Conservation (phyloP, 2,329 filamentous ascomycete genomes). For the Colletotrichum sp. region DNA sequence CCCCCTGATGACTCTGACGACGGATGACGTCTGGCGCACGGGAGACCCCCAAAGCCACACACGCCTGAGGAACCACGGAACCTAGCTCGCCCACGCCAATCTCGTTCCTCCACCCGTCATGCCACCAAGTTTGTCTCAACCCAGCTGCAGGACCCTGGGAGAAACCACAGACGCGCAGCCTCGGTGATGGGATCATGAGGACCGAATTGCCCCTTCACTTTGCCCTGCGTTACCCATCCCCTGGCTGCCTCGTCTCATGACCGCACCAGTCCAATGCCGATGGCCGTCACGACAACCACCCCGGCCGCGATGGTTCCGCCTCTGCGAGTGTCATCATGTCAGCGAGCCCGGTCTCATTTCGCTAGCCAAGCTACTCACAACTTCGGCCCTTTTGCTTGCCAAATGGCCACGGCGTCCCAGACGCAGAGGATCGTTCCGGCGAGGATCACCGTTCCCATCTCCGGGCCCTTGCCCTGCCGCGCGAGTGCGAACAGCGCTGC, state of each 20-base stretch:
- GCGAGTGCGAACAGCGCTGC: slow-evolving; percentile 19
- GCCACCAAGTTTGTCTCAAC: background rate
- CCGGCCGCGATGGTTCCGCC: background rate
- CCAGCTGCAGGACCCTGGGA: background rate
- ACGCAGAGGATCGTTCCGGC: slow-evolving; percentile 21
- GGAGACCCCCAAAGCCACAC: background rate
- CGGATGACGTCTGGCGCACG: slow-evolving; percentile 15
- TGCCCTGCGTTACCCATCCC: background rate
- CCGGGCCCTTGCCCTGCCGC: slow-evolving; percentile 3
- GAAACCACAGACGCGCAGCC: background rate
- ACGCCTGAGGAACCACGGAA: background rate
- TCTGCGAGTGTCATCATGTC: background rate
- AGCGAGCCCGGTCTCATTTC: background rate
- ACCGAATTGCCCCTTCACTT: background rate
- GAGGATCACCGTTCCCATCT: slow-evolving; percentile 25
- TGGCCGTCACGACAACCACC: background rate
- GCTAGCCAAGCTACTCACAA: slow-evolving; percentile 3
- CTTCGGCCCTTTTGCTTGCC: background rate
- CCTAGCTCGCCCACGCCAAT: background rate
- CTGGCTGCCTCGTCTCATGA: background rate
- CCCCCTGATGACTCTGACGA: background rate
- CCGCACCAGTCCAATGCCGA: background rate
- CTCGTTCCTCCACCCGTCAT: background rate
- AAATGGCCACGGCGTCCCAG: slow-evolving; percentile 16
- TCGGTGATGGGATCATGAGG: background rate